phyloP scores from a whole-genome alignment of 495 filamentous ascomycete genomes.

The Trichoderma asperelloides region DNA sequence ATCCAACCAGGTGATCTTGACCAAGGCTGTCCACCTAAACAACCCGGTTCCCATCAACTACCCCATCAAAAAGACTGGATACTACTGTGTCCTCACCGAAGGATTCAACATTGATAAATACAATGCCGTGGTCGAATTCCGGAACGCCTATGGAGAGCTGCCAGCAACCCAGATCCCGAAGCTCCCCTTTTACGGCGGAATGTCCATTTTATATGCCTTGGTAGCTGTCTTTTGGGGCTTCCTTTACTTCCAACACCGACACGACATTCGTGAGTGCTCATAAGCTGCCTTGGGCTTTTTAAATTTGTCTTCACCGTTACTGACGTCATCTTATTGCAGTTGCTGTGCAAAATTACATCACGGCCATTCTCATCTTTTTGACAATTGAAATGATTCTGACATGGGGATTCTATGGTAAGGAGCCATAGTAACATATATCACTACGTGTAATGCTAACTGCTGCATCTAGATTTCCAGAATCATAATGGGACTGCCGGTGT shows the following conservation, averaged over 20 bases:
- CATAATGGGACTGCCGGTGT: conserved; percentile 66
- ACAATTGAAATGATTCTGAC: conserved; percentile 95
- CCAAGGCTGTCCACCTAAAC: conserved; percentile 74
- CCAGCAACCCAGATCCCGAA: conserved; percentile 93
- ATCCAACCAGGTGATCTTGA: conserved; percentile 62
- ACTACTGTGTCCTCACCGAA: conserved; percentile 86
- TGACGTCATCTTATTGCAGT: conserved; percentile 45
- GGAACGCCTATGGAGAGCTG: conserved; percentile 93
- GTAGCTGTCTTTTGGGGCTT: conserved; percentile 87
- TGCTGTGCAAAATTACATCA: conserved; percentile 99
- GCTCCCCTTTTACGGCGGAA: conserved; percentile 90
- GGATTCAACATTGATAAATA: conserved; percentile 56
- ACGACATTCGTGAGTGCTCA: conserved; percentile 65
- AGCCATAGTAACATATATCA: background rate
- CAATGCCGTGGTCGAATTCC: conserved; percentile 76
- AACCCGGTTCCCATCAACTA: conserved; percentile 67
- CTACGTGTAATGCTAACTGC: conserved; percentile 15
- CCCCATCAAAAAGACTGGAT: conserved; percentile 76
- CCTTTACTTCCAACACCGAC: conserved; percentile 87
- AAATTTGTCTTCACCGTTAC: background rate
- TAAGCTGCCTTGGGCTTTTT: background rate
- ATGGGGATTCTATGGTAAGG: conserved; percentile 81
- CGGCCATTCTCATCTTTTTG: conserved; percentile 90
- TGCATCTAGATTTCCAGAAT: conserved; percentile 71
- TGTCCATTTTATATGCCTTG: conserved; percentile 90